phyloP scores from a whole-genome alignment of 441 rosid species.

The California macrophylla region DNA sequence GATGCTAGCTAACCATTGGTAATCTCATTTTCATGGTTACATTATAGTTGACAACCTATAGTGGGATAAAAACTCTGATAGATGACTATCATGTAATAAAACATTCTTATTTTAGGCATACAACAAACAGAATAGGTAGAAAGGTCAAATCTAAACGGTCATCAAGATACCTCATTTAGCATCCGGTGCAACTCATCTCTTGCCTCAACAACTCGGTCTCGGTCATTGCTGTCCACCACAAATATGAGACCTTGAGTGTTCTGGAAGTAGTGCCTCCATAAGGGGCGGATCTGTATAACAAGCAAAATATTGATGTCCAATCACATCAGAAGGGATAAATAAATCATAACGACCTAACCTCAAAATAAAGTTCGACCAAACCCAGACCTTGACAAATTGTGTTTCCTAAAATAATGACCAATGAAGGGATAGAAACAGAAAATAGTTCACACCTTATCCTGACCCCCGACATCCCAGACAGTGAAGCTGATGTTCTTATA shows the following conservation, averaged over 20 bases:
- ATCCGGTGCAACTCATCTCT: conserved; percentile 25
- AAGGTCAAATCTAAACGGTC: neutral
- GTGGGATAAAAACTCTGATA: neutral
- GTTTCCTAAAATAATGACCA: neutral
- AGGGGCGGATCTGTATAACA: conserved; percentile 21
- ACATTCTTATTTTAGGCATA: neutral
- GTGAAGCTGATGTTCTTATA: conserved; percentile 27
- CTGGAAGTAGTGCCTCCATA: conserved; percentile 28
- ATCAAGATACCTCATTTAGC: conserved; percentile 18
- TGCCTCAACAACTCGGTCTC: conserved; percentile 23
- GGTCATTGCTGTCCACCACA: conserved; percentile 25
- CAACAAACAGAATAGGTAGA: neutral
- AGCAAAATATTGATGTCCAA: neutral
- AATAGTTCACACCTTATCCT: conserved; percentile 20
- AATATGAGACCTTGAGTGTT: conserved; percentile 26
- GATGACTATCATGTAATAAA: neutral
- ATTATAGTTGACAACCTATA: neutral
- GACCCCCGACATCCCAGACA: conserved; percentile 27
- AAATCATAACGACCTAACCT: neutral
- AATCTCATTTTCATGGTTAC: neutral
- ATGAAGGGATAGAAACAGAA: neutral
- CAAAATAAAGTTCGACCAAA: neutral
- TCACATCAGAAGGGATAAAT: conserved; percentile 1
- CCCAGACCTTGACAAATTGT: neutral
- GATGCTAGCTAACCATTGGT: neutral